Base-by-base conservation (phyloP, 352 stramenopile species). In the Globisporangium cylindrosporum region DNA sequence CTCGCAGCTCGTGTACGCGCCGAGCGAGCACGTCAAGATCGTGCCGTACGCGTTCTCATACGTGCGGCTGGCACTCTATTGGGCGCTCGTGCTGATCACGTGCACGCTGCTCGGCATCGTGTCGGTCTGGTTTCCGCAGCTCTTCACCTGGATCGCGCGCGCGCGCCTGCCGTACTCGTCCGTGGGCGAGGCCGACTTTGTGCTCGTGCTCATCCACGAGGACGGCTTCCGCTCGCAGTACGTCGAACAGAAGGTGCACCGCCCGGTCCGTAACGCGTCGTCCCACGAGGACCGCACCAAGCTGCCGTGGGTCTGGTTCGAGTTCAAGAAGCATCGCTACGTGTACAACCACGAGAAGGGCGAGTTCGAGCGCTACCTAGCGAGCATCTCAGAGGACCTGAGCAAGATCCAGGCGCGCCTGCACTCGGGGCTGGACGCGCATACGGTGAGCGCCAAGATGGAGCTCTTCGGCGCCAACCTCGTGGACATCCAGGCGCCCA, bases 311-410 rank as follows among this genome's bases (percentile, higher is more conserved):
- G 43, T 82, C 36, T 90, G 80, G 80, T 90, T 92, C 65, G 80
- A 87, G 66, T 91, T 87, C 70, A 89, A 87, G 74, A 85, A 82
- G 64, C 75, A 89, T 34, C 80, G 82, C 3, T 91, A 91, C 66
- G 71, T 80, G n/a, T 89, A 77, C 73, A 76, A 82, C 64, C 66
- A 79, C 54, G 70, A 85, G 29, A 78, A 76, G 22, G 68, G 73
- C 25, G 71, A 81, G 29, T 91, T 87, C 38, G 72, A 84, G 53
- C 80, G 79, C 1, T 89, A 85, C 62, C 15, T 88, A 2, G 74
- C 80, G 18, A 78, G 75, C 4, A 64, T 77, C 56, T 64, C 64
- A 12, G 66, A 86, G 62, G 34, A 76, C 18, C 7, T 77, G 38
- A 61, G 43, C 5, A 55, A 34, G 14, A 76, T 88, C 27, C 59